Percentiles rank a stretch among this genome's conserved stretches.
Conservation (phyloP, 305 asterid species). For the Euphrasia arctica region DNA sequence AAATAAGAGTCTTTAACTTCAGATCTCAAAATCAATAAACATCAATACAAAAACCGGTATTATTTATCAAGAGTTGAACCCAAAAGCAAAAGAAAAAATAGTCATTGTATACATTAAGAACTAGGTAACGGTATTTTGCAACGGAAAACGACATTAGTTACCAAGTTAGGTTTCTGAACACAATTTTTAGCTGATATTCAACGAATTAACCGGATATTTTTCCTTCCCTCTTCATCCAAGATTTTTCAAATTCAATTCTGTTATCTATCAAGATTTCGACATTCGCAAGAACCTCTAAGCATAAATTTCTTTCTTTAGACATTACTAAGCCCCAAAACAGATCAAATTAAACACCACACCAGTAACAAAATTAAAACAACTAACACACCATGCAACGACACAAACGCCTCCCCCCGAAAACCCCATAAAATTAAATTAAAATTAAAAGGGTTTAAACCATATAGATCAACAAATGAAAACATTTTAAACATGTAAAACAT, state of each 20-base stretch:
- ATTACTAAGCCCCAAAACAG: neutral
- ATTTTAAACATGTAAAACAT: neutral
- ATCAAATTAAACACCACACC: neutral
- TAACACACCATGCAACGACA: constrained; percentile 34
- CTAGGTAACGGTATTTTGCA: too few species aligned
- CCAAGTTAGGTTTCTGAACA: too few species aligned
- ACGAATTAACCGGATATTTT: too few species aligned
- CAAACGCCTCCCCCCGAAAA: neutral
- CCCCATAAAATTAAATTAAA: constrained; percentile 8
- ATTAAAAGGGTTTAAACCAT: neutral
- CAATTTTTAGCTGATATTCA: too few species aligned
- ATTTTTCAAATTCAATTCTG: constrained; percentile 6
- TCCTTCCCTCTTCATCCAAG: constrained; percentile 18
- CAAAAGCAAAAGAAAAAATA: too few species aligned
- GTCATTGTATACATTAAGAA: too few species aligned
- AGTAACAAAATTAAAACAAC: constrained; percentile 21
- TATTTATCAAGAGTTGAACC: too few species aligned
- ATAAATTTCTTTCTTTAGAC: constrained; percentile 13
- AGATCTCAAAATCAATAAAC: too few species aligned
- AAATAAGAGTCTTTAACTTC: too few species aligned
- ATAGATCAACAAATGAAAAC: constrained; percentile 12
- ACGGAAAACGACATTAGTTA: too few species aligned
- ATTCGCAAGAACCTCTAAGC: constrained; percentile 4
- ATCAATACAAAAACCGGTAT: too few species aligned
- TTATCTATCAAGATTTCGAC: neutral